Base-by-base conservation (phyloP, 2,329 filamentous ascomycete species). In the Aureobasidium sp. region DNA sequence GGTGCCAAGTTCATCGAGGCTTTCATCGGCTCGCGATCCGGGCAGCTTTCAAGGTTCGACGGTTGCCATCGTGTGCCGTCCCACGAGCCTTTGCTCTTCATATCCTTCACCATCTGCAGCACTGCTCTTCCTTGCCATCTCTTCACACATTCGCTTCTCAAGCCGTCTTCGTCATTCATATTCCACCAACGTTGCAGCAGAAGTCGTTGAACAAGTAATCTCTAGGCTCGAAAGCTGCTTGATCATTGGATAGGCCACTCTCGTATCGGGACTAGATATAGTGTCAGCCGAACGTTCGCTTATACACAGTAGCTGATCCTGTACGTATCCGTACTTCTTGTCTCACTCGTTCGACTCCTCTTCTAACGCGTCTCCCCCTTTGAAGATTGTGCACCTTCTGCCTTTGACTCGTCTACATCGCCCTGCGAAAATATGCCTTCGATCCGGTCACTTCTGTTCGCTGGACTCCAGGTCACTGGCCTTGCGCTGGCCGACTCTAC, bases 351-450 rank as follows among this genome's bases (percentile, higher is more conserved):
- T 19, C 54, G 15, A 42, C 42, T 47, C 53, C 53, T 35, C 53
- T 58, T 48, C 54, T 58, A 58, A 58, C 54, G 54, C 54, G 42
- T 58, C 24, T 48, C 4, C 42, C 42, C n/a, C n/a, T 17, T 35
- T 8, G n/a, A 19, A 58, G 54, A 31, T 42, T 58, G 54, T 48
- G 19, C 45, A 58, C 29, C 31, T 39, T 48, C 15, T 39, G 29
- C 27, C 35, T 35, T 15, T 27, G 9, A 24, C 54, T 47, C 48
- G 22, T n/a, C 3, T 5, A 35, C 62, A 62, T 33, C 52, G n/a
- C n/a, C 22, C n/a, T 48, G 31, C 57, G 56, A 66, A 60, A 37
- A 33, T 5, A 79, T 79, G 77, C 71, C 70, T 56, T 74, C 72
- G 31, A 64, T 76, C 53, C 73, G 73, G 59, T 73, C 75, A 60